Base-by-base conservation (phyloP, 768 basidiomycete genomes). In the Naematelia aurantialba region DNA sequence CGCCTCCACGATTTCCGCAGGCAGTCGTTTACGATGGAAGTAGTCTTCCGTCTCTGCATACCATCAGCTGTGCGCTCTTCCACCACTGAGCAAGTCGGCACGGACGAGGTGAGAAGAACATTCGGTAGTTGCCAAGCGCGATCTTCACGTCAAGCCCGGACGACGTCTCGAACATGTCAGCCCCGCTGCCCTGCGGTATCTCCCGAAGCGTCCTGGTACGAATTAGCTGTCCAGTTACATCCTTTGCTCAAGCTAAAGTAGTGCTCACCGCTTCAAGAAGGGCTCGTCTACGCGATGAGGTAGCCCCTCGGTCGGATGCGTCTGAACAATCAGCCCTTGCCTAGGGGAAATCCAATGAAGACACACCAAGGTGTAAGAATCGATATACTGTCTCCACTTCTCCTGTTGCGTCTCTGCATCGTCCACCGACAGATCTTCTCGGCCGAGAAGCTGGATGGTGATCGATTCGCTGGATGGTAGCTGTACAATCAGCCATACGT, bases 401-500 rank as follows among this genome's bases (percentile, higher is more conserved):
- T 79, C 76, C 48, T 75, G 70, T 1, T 72, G 68, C 4, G 75
- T 78, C 62, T 78, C 71, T 14, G 79, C 75, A 60, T 81, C 80
- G 60, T 81, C 80, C 39, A 79, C 67, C 17, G 80, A 80, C 30
- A 78, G 63, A 68, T 81, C 81, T 45, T 79, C 79, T 60, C 76
- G 78, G 24, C 76, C 74, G 22, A 82, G 67, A 13, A 81, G 69
- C 60, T 79, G 78, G 30, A 82, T 73, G 17, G 76, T 69, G 3
- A 80, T 56, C 1, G 69, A 62, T 17, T 77, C 66, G 4, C 57
- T 54, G 1, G 60, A 47, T 2, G 73, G 65, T 49, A 77, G 64
- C 79, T 79, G 55, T 34, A 27, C 13, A 0, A 30, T 56, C 39
- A 54, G 14, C 27, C 19, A 5, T 39, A 3, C 4, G 22, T 13